Percentiles rank a stretch among this genome's conserved stretches.
Evolutionary conservation across 2,329 filamentous ascomycete genomes (phyloP).

Genomic region (Neoascochyta sp.): DNA sequence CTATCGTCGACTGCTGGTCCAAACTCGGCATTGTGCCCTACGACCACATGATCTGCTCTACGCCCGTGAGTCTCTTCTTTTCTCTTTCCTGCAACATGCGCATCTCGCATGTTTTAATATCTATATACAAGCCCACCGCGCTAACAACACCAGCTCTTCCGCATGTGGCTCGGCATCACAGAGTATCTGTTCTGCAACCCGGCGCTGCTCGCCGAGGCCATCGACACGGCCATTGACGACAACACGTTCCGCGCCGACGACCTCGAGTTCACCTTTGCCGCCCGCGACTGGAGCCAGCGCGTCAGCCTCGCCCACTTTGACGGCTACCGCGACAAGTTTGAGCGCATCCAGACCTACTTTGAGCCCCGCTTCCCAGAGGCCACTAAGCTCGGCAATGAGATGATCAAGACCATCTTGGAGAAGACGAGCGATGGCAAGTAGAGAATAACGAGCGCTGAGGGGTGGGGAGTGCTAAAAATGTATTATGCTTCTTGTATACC

Average conservation of each 20-base stretch:
- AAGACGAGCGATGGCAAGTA: constrained; percentile 51
- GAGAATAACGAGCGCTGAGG: no score
- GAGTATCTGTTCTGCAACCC: constrained; percentile 90
- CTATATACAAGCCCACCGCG: constrained; percentile 4
- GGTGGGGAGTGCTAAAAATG: no score
- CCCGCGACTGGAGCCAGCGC: constrained; percentile 91
- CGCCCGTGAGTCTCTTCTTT: constrained; percentile 58
- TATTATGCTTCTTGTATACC: no score
- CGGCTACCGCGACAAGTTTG: constrained; percentile 86
- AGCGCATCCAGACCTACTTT: constrained; percentile 87
- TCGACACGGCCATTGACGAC: constrained; percentile 83
- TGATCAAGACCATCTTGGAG: constrained; percentile 93
- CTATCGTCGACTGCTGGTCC: constrained; percentile 98
- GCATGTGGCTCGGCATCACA: constrained; percentile 93
- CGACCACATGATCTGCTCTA: constrained; percentile 99
- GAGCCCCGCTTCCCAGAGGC: constrained; percentile 85
- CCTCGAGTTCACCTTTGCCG: constrained; percentile 95
- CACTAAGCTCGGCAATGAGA: constrained; percentile 83
- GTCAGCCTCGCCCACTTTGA: constrained; percentile 90
- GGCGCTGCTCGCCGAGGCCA: constrained; percentile 74
- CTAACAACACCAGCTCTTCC: constrained; percentile 76
- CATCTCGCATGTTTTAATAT: neutral
- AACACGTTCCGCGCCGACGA: constrained; percentile 92
- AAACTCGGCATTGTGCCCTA: constrained; percentile 91
- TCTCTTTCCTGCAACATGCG: no score